Conservation (phyloP, 306 rosid genomes). For the Fragaria iinumae region DNA sequence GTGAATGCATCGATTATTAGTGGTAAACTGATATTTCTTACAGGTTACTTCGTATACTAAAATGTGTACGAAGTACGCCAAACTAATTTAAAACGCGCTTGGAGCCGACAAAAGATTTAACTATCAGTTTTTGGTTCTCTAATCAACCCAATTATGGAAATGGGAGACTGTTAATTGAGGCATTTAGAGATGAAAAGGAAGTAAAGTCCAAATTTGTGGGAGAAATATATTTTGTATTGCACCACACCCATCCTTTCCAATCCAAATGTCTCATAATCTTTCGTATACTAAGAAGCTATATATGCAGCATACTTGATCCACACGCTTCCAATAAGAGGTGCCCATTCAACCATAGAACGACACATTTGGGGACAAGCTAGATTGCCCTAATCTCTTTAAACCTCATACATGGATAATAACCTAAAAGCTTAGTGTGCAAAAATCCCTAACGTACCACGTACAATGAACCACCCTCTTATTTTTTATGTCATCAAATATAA, state of each 20-base stretch:
- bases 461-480: background rate
- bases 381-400: background rate
- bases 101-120: no score
- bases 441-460: background rate
- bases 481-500: background rate
- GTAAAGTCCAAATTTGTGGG: background rate
- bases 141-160: background rate
- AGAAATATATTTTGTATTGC: background rate
- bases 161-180: background rate
- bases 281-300: background rate
- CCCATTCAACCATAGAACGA: background rate
- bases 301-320: background rate
- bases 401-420: background rate
- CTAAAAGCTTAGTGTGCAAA: background rate
- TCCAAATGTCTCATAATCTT: background rate
- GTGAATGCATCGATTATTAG: no score
- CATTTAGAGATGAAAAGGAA: no score
- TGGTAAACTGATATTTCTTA: no score
- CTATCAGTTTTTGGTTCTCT: background rate
- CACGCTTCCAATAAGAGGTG: background rate
- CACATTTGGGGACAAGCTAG: background rate
- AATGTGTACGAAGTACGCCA: no score
- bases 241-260: background rate
- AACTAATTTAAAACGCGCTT: no score
- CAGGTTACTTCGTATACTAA: no score